A percentile compares a stretch with the other conserved stretches of the same genome.
phyloP scores from a whole-genome alignment of 2,329 filamentous ascomycete genomes.

The Claviceps sp. region DNA sequence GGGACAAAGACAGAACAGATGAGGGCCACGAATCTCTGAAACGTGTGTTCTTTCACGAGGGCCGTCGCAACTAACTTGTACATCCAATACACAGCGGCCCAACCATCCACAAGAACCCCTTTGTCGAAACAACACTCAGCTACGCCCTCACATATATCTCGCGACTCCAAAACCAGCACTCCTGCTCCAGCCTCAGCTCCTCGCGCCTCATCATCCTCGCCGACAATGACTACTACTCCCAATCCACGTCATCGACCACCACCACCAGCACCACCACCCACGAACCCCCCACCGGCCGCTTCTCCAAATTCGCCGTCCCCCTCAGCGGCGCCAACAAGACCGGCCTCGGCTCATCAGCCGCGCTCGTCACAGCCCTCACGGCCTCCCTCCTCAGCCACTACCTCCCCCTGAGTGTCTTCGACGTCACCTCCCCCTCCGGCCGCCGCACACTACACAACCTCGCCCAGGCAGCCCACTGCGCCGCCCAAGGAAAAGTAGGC shows the following conservation, averaged over 20 bases:
- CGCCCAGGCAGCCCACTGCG: conserved; percentile 84
- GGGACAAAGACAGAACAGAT: too few relatives aligned
- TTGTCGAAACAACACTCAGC: conserved; percentile 81
- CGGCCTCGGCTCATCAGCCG: conserved; percentile 86
- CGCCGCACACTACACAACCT: conserved; percentile 71
- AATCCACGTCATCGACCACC: conserved; percentile 20
- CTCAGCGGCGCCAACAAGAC: conserved; percentile 83
- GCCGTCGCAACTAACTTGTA: too few relatives aligned
- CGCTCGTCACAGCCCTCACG: conserved; percentile 78
- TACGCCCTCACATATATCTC: conserved; percentile 78
- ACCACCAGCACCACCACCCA: neutral
- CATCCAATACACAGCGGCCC: conserved; percentile 24
- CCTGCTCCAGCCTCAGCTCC: conserved; percentile 44
- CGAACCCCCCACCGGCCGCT: conserved; percentile 33
- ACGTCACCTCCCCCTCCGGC: conserved; percentile 40
- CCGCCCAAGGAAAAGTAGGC: conserved; percentile 91
- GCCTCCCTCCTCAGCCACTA: conserved; percentile 67
- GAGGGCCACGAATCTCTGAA: too few relatives aligned
- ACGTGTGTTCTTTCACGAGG: too few relatives aligned
- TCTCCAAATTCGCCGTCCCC: conserved; percentile 64
- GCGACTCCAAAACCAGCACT: conserved; percentile 22
- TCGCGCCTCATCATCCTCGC: conserved; percentile 76
- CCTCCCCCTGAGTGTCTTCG: conserved; percentile 43
- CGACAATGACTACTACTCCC: conserved; percentile 94
- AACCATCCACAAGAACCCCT: conserved; percentile 51